Base-by-base conservation (phyloP, 345 rosid genomes). In the Sonneratia alba region DNA sequence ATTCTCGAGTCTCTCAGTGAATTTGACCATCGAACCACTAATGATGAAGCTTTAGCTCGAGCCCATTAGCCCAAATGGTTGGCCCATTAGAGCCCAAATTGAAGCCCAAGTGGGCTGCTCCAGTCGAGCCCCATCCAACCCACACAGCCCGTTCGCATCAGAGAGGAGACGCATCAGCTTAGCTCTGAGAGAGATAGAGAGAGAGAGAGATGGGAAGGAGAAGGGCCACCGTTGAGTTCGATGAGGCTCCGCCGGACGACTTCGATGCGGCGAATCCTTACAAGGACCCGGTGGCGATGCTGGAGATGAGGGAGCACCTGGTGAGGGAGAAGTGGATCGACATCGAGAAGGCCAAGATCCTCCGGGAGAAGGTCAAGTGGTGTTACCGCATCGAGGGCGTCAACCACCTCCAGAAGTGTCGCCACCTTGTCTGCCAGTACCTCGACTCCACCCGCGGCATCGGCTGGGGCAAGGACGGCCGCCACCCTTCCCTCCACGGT, bases 381-480 rank as follows among this genome's bases (percentile, higher is more conserved):
- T 96, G 99, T 80, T 96, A 96, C 76, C 96, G 99, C 75, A 77
- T 96, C 80, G 99, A 96, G 81, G 99, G 99, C 7, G 80, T 96
- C 71, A 96, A 96, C 79, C 99, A 92, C 74, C 93, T 85, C 73
- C 98, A 96, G 87, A 96, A 92, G 68, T 96, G 98, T 76, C 99
- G 97, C 76, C 91, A 90, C 77, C 96, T 92, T 69, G 98, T 96
- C 64, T 82, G 80, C 22, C 91, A 89, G 86, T 96, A 92, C 78
- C 96, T 92, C 68, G 98, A 96, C 5, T 77, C 98, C 69, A 96
- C 99, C 66, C 99, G 99, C 14, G 98, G 98, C 77, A 80, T 96
- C 80, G 99, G 99, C 63, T 96, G 99, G 99, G 94, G 96, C 81
- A 96, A 96, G 76, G 99, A 96, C 57, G 92, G 90, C 64, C 99